These are phyloP conservation scores for Articulospora tetracladia DNA, from an alignment of 495 filamentous ascomycete species.

Conservation along the genomic window DNA sequence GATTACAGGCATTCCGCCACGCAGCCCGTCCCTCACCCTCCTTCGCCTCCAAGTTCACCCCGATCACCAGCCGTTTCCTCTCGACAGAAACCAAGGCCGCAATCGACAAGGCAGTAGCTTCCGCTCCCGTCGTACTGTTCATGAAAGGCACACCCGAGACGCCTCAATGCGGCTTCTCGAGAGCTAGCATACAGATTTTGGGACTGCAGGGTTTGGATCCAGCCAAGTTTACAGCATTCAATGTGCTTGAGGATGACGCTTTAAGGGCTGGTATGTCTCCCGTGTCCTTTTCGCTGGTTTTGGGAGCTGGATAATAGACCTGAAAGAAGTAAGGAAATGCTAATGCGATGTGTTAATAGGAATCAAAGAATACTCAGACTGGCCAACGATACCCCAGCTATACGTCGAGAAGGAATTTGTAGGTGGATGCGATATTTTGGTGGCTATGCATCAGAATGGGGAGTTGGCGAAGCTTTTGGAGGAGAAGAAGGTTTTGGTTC, in stretches of 20 bases:
- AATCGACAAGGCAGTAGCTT: conserved; percentile 81
- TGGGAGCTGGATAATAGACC: not conserved
- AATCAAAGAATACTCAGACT: conserved; percentile 97
- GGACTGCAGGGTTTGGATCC: conserved; percentile 94
- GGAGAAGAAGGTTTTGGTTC: conserved; percentile 78
- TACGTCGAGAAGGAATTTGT: conserved; percentile 95
- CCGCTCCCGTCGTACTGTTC: conserved; percentile 91
- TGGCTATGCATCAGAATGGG: conserved; percentile 96
- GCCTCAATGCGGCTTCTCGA: conserved; percentile 97
- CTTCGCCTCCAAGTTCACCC: conserved; percentile 21
- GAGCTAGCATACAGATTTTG: conserved; percentile 91
- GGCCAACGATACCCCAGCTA: conserved; percentile 97
- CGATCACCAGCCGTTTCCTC: conserved; percentile 36
- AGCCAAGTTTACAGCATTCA: conserved; percentile 94
- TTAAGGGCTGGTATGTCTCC: conserved; percentile 69
- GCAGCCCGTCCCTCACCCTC: conserved; percentile 32
- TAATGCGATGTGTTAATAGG: conserved; percentile 45
- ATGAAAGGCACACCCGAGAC: conserved; percentile 98
- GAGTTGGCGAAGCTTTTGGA: conserved; percentile 88
- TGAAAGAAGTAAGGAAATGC: not conserved
- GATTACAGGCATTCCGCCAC: conserved; percentile 29
- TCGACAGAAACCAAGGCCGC: conserved; percentile 72
- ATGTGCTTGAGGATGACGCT: conserved; percentile 89
- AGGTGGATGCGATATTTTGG: conserved; percentile 93
- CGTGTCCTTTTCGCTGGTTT: not conserved